A percentile compares a stretch with the other conserved stretches of the same genome.
Evolutionary conservation across 306 rosid genomes (phyloP).

Genomic region (Crotalaria pallida): DNA sequence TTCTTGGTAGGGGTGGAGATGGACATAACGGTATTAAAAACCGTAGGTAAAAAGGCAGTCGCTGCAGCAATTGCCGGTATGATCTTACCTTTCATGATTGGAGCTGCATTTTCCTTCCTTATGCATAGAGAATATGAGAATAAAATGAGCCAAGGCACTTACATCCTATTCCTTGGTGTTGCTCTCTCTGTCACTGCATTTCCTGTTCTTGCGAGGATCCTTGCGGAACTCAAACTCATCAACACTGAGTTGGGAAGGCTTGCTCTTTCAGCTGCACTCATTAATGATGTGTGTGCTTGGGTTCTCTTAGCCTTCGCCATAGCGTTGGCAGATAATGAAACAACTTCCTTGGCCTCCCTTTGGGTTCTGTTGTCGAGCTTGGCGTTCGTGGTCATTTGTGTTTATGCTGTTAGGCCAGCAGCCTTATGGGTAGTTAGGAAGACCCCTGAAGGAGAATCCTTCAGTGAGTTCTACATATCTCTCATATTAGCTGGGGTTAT

Average conservation of each 20-base stretch:
- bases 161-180: slow-evolving; percentile 68
- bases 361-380: slow-evolving; percentile 71
- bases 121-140: background rate
- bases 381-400: slow-evolving; percentile 51
- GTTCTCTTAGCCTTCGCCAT: slow-evolving; percentile 71
- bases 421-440: slow-evolving; percentile 51
- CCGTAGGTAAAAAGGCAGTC: slow-evolving; percentile 55
- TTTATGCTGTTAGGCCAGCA: slow-evolving; percentile 52
- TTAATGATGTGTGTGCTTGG: slow-evolving; percentile 90
- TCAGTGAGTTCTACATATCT: slow-evolving; percentile 67
- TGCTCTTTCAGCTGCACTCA: slow-evolving; percentile 71
- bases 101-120: slow-evolving; percentile 42
- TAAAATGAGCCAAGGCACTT: slow-evolving; percentile 39
- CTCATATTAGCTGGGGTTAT: slow-evolving; percentile 83
- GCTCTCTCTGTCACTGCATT: slow-evolving; percentile 87
- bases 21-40: slow-evolving; percentile 53
- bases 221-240: slow-evolving; percentile 77
- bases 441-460: slow-evolving; percentile 84
- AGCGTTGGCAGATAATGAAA: slow-evolving; percentile 54
- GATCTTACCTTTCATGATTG: slow-evolving; percentile 63
- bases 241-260: slow-evolving; percentile 71
- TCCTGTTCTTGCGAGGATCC: slow-evolving; percentile 74
- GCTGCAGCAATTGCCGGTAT: slow-evolving; percentile 57
- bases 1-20: slow-evolving; percentile 81
- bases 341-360: slow-evolving; percentile 53